These are phyloP conservation scores for Agarophyton chilense DNA, from an alignment of 23 red algal genomes.

Conservation along the genomic window DNA sequence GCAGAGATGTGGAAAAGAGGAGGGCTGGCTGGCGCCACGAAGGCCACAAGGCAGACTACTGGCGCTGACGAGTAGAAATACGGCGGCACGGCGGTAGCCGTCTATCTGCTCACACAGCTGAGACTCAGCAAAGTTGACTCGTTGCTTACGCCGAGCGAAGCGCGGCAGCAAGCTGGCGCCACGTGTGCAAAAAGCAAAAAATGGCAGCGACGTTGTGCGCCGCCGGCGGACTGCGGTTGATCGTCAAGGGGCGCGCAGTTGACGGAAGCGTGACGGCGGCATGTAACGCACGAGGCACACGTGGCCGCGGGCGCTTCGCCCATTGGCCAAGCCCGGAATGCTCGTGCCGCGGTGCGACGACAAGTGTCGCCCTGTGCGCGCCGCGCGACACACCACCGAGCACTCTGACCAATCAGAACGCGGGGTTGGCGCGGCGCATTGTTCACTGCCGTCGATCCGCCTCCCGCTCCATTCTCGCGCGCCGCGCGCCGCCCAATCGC, in stretches of 20 bases:
- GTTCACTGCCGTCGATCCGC: background rate
- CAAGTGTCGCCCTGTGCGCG: background rate
- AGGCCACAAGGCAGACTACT: background rate
- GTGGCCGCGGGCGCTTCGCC: background rate
- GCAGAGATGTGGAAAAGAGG: too few species aligned
- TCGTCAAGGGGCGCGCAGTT: background rate
- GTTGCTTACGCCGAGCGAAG: background rate
- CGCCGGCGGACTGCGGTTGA: background rate
- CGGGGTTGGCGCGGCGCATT: too few species aligned
- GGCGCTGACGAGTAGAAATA: background rate
- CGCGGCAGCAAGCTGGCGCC: background rate
- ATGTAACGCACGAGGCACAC: background rate
- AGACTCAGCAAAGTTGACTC: too few species aligned
- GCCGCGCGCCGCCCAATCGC: background rate
- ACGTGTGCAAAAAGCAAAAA: background rate
- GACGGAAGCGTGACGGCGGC: conserved; percentile 5
- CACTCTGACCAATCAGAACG: background rate
- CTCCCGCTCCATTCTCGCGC: background rate
- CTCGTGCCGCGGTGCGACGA: background rate
- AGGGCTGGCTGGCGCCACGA: background rate
- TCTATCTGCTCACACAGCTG: background rate
- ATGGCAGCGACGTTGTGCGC: too few species aligned
- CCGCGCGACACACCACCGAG: too few species aligned
- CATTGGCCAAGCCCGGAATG: background rate
- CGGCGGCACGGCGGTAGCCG: background rate